phyloP scores from a whole-genome alignment of 139 green algal genomes.

The Chlorella ohadii region DNA sequence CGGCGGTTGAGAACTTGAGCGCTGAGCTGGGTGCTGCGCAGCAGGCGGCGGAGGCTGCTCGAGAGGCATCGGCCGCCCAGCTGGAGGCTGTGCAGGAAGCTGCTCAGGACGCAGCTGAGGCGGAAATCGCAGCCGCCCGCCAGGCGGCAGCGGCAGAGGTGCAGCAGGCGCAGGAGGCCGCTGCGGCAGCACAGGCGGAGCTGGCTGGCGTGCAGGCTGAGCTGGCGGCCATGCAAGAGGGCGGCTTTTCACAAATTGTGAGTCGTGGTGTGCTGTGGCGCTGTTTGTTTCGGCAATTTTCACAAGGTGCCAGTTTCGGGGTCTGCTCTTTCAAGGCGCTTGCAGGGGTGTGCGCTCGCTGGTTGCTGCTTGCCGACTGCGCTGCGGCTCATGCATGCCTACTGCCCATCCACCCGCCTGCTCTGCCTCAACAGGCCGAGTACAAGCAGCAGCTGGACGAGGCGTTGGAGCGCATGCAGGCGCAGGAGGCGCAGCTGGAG shows the following conservation, averaged over 20 bases:
- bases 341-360: too few relatives aligned
- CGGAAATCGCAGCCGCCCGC: background rate
- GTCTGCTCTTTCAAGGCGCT: too few relatives aligned
- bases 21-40: constrained; percentile 13
- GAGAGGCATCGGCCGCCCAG: background rate
- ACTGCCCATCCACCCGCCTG: too few relatives aligned
- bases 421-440: background rate
- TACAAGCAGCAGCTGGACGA: constrained; percentile 24
- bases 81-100: background rate
- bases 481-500: constrained; percentile 10
- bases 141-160: background rate
- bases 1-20: constrained; percentile 4
- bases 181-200: background rate
- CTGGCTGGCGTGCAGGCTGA: background rate
- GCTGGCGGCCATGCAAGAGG: constrained; percentile 5
- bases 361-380: too few relatives aligned
- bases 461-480: constrained; percentile 2
- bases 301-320: too few relatives aligned
- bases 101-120: background rate
- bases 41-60: constrained; percentile 3
- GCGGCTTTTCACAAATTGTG: background rate
- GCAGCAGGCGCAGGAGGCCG: background rate
- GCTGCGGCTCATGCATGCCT: too few relatives aligned
- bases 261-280: too few relatives aligned
- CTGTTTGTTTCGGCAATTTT: too few relatives aligned